Conservation (phyloP, 2,329 filamentous ascomycete genomes). For the Madurella fahalii region DNA sequence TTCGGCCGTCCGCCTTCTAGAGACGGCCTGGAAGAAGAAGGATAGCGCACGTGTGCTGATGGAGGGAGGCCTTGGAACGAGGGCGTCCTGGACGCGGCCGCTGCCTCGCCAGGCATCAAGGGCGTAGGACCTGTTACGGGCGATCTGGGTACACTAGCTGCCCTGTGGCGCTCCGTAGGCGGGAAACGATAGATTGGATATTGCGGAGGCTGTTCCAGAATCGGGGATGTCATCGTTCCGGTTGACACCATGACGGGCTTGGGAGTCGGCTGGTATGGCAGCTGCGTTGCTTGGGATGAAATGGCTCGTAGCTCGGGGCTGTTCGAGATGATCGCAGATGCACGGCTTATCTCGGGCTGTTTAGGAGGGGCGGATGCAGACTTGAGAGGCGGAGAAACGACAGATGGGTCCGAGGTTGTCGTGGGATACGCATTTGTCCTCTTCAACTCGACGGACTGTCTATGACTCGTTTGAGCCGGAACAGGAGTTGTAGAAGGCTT, state of each 20-base stretch:
- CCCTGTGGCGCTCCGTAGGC: constrained; percentile 35
- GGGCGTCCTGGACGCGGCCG: constrained; percentile 26
- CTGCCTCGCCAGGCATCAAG: constrained; percentile 23
- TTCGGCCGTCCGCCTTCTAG: constrained; percentile 67
- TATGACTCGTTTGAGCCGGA: constrained; percentile 29
- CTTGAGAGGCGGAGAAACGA: constrained; percentile 36
- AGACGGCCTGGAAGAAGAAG: constrained; percentile 60
- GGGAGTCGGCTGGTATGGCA: constrained; percentile 29
- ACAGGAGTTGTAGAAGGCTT: constrained; percentile 29
- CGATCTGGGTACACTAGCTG: constrained; percentile 38
- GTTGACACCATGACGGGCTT: constrained; percentile 47
- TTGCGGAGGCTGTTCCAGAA: constrained; percentile 45
- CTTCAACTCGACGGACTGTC: constrained; percentile 29
- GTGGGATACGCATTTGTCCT: constrained; percentile 29
- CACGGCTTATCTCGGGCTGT: constrained; percentile 50
- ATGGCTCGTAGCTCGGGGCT: constrained; percentile 60
- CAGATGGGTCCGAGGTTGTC: constrained; percentile 27
- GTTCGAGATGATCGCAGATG: constrained; percentile 60
- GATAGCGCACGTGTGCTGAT: constrained; percentile 34
- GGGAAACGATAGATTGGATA: constrained; percentile 43
- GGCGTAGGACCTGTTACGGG: constrained; percentile 28
- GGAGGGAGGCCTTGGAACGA: constrained; percentile 34
- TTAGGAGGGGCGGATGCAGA: constrained; percentile 40
- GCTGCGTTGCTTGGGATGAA: constrained; percentile 40
- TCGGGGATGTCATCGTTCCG: constrained; percentile 74